phyloP scores from a whole-genome alignment of 352 stramenopile genomes.

The Phytophthora multivora region DNA sequence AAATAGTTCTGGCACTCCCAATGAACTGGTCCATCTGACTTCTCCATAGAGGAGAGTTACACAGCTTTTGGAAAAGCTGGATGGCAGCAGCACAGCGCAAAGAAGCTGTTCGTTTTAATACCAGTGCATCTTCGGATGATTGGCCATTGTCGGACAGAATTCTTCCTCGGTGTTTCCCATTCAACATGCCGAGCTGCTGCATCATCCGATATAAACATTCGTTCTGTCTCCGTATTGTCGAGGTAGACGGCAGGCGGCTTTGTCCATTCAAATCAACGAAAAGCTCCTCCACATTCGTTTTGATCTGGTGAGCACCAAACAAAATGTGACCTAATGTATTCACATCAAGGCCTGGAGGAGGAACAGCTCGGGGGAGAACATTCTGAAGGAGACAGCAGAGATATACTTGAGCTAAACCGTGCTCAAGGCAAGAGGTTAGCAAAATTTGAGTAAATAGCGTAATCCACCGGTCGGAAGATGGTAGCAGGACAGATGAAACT shows the following conservation, averaged over 20 bases:
- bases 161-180: background rate
- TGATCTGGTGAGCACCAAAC: conserved; percentile 1
- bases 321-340: conserved; percentile 10
- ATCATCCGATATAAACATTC: conserved; percentile 30
- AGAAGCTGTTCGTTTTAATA: conserved; percentile 8
- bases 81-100: conserved; percentile 31
- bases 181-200: conserved; percentile 16
- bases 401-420: conserved; percentile 32
- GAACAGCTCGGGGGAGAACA: conserved; percentile 22
- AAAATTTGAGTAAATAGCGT: conserved; percentile 30
- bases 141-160: background rate
- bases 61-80: conserved; percentile 39
- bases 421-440: conserved; percentile 10
- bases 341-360: conserved; percentile 8
- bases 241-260: background rate
- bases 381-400: conserved; percentile 38
- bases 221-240: conserved; percentile 24
- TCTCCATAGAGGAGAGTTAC: conserved; percentile 19
- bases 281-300: conserved; percentile 7
- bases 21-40: conserved; percentile 18
- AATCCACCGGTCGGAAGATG: conserved; percentile 37
- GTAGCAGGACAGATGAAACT: background rate
- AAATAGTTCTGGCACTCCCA: background rate
- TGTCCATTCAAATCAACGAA: conserved; percentile 17
- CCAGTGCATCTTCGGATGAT: background rate